Conservation (phyloP, 2,329 filamentous ascomycete genomes). For the Pestalotiopsis fici region DNA sequence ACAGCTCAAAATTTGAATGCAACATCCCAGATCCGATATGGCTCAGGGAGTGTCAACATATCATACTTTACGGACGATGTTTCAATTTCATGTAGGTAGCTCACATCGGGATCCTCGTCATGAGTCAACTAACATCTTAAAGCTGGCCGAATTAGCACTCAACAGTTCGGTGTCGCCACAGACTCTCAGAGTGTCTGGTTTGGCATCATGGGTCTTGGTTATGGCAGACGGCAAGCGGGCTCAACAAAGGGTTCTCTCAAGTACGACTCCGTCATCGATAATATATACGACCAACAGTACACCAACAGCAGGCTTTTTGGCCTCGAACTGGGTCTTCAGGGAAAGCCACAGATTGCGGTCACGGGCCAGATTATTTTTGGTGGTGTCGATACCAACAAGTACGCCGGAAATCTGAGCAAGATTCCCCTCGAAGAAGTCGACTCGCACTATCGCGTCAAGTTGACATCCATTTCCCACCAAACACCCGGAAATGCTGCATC, state of each 20-base stretch:
- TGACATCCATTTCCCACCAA: slow-evolving; percentile 22
- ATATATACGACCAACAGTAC: slow-evolving; percentile 44
- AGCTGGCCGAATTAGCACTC: slow-evolving; percentile 39
- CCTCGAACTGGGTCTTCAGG: slow-evolving; percentile 46
- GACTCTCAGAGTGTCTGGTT: slow-evolving; percentile 48
- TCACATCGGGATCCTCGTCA: background rate
- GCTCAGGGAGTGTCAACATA: slow-evolving; percentile 40
- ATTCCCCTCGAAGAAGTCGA: slow-evolving; percentile 40
- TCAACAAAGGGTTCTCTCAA: slow-evolving; percentile 22
- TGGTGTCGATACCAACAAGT: slow-evolving; percentile 54
- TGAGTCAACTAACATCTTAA: background rate
- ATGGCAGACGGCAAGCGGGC: slow-evolving; percentile 37
- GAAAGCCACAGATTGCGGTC: slow-evolving; percentile 29
- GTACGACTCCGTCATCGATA: slow-evolving; percentile 58
- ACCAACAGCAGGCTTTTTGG: slow-evolving; percentile 53
- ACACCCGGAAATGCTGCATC: slow-evolving; percentile 13
- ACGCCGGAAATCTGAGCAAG: slow-evolving; percentile 44
- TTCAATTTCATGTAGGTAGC: slow-evolving; percentile 40
- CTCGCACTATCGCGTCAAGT: slow-evolving; percentile 30
- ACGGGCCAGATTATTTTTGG: slow-evolving; percentile 55
- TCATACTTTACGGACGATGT: slow-evolving; percentile 48
- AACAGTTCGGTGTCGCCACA: slow-evolving; percentile 52
- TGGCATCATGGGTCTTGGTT: slow-evolving; percentile 53
- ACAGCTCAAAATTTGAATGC: slow-evolving; percentile 37
- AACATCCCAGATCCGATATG: slow-evolving; percentile 38